A percentile compares a stretch with the other conserved stretches of the same genome.
These are phyloP conservation scores for Isabelozyma pseudorhagii DNA, from an alignment of 805 yeast species.

Conservation along the genomic window DNA sequence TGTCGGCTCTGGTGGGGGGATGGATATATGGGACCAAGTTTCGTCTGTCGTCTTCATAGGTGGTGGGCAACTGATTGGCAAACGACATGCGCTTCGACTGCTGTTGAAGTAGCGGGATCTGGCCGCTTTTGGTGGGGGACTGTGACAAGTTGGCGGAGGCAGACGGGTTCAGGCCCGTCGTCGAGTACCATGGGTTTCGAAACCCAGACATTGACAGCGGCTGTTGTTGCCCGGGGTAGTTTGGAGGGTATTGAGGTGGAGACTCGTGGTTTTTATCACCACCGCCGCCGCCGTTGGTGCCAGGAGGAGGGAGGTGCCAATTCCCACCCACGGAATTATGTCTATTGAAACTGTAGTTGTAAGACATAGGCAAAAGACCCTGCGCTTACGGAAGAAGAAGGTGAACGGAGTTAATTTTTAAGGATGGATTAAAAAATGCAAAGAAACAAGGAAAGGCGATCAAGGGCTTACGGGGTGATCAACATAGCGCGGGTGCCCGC, in stretches of 20 bases:
- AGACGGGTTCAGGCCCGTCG: slow-evolving; percentile 7
- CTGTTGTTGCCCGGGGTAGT: slow-evolving; percentile 7
- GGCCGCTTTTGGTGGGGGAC: slow-evolving; percentile 24
- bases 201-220: slow-evolving; percentile 21
- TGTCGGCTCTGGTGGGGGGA: slow-evolving; percentile 44
- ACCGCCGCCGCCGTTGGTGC: slow-evolving; percentile 1
- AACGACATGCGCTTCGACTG: slow-evolving; percentile 30
- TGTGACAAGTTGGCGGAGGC: slow-evolving; percentile 14
- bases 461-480: no score
- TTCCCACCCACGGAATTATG: slow-evolving; percentile 39
- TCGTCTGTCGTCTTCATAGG: slow-evolving; percentile 41
- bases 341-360: slow-evolving; percentile 29
- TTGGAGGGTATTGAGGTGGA: not conserved
- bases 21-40: slow-evolving; percentile 27
- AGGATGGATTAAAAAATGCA: no score
- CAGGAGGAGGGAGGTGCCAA: slow-evolving; percentile 32
- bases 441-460: no score
- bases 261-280: slow-evolving; percentile 1
- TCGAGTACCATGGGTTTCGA: slow-evolving; percentile 43
- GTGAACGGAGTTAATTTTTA: not conserved
- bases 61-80: slow-evolving; percentile 47
- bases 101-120: slow-evolving; percentile 27
- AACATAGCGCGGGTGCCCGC: no score
- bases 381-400: not conserved
- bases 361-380: slow-evolving; percentile 20